Base-by-base conservation (phyloP, 2,329 filamentous ascomycete genomes). In the Sarocladium brachiariae region DNA sequence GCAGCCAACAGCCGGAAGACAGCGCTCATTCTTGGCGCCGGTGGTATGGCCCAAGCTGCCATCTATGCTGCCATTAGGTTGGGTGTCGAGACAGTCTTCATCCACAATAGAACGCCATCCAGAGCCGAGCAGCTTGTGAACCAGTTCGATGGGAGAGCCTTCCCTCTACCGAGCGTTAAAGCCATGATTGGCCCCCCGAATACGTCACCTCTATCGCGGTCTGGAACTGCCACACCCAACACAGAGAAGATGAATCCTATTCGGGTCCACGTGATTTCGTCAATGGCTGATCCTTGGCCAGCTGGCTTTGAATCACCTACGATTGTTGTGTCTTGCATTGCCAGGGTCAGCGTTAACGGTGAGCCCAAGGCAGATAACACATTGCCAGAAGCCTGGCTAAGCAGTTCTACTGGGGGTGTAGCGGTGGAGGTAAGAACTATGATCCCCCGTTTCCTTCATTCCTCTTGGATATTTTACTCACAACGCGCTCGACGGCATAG, bases 31-130 rank as follows among this genome's bases (percentile, higher is more conserved):
- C 69, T 77, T 27, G 75, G 75, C 19, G 74, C 75, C 6, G 75
- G 75, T 43, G 56, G 56, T 18, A 59, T 59, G 57, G 56, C 57
- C 2, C 51, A 53, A 48, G 77, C 80, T 7, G 76, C 78, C 6
- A 71, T 81, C 11, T 83, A 83, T 54, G 76, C 79, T 3, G 71
- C 83, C 66, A 67, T 82, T 27, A 77, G 78, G 34, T 65, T 83
- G 27, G 80, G 80, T 8, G 79, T 82, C 27, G 73, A 73, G 38
- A 78, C 76, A 50, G 78, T 83, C 45, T 77, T 79, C 55, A 71
- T 84, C 21, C 76, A 75, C 60, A 83, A 83, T 56, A 69, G 80
- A 30, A 82, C 78, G 0, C 53, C 68, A 16, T 65, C 67, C 21
- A 75, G 75, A 35, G 77, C 79, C 0, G 69, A 76, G 51, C 71